phyloP scores from a whole-genome alignment of 1,139 yeast species.

The Hansenula anomala region DNA sequence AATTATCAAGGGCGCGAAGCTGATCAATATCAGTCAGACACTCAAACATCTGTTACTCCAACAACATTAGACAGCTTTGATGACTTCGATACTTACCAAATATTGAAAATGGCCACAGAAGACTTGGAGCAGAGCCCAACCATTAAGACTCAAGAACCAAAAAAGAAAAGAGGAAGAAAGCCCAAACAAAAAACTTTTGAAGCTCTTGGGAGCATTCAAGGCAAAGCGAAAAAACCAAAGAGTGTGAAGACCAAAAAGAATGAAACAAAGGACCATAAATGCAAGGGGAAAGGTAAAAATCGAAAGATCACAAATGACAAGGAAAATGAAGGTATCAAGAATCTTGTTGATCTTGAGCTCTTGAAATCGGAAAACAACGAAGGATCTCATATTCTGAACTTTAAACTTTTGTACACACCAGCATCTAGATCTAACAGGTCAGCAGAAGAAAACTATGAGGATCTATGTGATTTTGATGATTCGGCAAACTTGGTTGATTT shows the following conservation, averaged over 20 bases:
- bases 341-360: too few species aligned
- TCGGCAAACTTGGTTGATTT: neutral
- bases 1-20: constrained; percentile 31
- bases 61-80: constrained; percentile 5
- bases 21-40: neutral
- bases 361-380: too few species aligned
- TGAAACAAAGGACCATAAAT: too few species aligned
- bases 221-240: too few species aligned
- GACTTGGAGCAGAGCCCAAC: constrained; percentile 3
- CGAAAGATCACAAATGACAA: too few species aligned
- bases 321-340: too few species aligned
- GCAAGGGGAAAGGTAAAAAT: neutral
- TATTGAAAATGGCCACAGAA: constrained; percentile 16
- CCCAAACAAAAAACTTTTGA: constrained; percentile 1
- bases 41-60: neutral
- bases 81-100: constrained; percentile 18
- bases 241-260: neutral
- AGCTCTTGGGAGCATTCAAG: too few species aligned
- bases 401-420: too few species aligned
- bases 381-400: too few species aligned
- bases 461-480: neutral
- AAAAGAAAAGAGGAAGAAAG: constrained; percentile 10
- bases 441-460: too few species aligned
- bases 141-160: neutral
- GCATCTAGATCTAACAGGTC: too few species aligned